Evolutionary conservation across 2,329 filamentous ascomycete species (phyloP).

Genomic region (Exserohilum rostratum): DNA sequence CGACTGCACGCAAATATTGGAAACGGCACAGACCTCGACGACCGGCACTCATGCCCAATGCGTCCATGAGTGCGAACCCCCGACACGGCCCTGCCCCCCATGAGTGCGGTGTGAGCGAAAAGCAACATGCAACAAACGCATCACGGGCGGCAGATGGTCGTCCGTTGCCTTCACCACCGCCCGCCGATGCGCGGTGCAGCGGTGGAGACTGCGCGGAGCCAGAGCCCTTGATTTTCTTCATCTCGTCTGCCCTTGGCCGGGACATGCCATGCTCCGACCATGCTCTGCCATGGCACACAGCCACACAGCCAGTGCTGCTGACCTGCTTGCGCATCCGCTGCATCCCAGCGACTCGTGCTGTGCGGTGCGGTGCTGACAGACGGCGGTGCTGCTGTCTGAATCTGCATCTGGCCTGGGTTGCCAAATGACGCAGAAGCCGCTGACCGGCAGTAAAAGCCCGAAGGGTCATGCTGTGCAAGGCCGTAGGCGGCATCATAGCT

Average conservation of each 20-base stretch:
- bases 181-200: too few species aligned
- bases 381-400: conserved; percentile 13
- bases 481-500: conserved; percentile 10
- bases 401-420: conserved; percentile 13
- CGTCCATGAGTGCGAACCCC: conserved; percentile 29
- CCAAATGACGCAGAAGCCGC: conserved; percentile 18
- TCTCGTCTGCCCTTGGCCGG: neutral
- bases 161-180: neutral
- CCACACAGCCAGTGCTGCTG: too few species aligned
- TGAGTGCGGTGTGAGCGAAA: conserved; percentile 28
- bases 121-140: conserved; percentile 21
- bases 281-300: too few species aligned
- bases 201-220: too few species aligned
- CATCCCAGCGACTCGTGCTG: neutral
- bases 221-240: neutral
- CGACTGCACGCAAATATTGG: conserved; percentile 44
- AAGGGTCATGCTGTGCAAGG: conserved; percentile 2
- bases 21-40: conserved; percentile 39
- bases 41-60: conserved; percentile 39
- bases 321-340: too few species aligned
- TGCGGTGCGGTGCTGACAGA: conserved; percentile 4
- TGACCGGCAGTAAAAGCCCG: conserved; percentile 10
- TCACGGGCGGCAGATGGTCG: conserved; percentile 6
- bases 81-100: conserved; percentile 5
- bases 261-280: too few species aligned